Evolutionary conservation across 257 asterid species (phyloP).

Genomic region (Craterostigma plantagineum): DNA sequence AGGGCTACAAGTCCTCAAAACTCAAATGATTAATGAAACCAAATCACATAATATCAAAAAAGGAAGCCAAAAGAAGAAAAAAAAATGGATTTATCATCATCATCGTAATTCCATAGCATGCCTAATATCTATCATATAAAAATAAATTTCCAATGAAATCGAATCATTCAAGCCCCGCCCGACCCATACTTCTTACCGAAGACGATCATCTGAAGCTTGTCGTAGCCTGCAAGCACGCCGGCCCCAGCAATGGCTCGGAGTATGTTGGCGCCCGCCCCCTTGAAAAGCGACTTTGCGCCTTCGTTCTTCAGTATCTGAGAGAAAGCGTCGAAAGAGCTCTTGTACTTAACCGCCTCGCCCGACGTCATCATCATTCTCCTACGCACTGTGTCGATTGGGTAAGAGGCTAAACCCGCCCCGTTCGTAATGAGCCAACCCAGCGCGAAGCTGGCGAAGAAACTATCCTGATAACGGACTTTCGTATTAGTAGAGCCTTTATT

Average conservation of each 20-base stretch:
- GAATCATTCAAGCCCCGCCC: conserved; percentile 16
- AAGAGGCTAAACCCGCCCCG: conserved; percentile 31
- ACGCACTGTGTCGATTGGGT: conserved; percentile 31
- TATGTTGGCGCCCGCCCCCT: conserved; percentile 37
- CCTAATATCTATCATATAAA: no score
- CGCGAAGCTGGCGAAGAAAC: conserved; percentile 29
- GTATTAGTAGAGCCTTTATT: no score
- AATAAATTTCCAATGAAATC: no score
- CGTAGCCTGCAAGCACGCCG: conserved; percentile 35
- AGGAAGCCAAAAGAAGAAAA: no score
- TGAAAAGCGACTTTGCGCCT: conserved; percentile 28
- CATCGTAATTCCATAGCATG: no score
- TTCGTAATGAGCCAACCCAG: conserved; percentile 30
- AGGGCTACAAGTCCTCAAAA: no score
- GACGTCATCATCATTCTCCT: conserved; percentile 42
- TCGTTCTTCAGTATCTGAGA: conserved; percentile 25
- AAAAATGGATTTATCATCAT: no score
- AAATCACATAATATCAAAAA: no score
- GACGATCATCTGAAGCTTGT: conserved; percentile 23
- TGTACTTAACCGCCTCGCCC: conserved; percentile 33
- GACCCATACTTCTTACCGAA: conserved; percentile 31
- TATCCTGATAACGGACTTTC: conserved; percentile 19
- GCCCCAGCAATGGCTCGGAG: conserved; percentile 34
- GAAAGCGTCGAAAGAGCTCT: conserved; percentile 26
- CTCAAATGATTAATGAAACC: no score